Conservation (phyloP, 2,329 filamentous ascomycete species). For the Pleoardoris graminearum region DNA sequence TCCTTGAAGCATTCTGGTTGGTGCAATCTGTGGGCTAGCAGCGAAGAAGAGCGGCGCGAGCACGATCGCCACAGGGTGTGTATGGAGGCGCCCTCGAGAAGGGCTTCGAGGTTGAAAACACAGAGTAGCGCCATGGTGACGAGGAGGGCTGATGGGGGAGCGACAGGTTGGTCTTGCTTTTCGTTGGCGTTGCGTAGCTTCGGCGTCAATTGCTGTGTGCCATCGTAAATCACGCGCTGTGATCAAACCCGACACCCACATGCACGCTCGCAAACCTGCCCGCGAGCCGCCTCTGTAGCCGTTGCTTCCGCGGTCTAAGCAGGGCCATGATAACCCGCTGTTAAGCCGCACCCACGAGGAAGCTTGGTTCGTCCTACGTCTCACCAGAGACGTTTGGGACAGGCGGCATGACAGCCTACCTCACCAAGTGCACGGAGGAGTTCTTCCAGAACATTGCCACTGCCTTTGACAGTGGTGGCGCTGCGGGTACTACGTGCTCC, state of each 20-base stretch:
- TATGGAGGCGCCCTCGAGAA: neutral
- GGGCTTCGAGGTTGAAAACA: neutral
- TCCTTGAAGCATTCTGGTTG: constrained; percentile 11
- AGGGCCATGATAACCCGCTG: neutral
- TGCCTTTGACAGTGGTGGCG: constrained; percentile 5
- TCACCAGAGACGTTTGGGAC: constrained; percentile 9
- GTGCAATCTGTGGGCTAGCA: constrained; percentile 1
- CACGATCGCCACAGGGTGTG: constrained; percentile 11
- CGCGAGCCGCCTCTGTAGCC: neutral
- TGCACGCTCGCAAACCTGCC: too few relatives aligned
- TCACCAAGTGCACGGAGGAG: too few relatives aligned
- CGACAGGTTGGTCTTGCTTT: neutral
- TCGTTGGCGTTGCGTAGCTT: neutral
- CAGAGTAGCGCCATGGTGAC: neutral
- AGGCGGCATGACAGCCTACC: neutral
- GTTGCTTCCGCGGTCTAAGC: neutral
- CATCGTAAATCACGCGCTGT: too few relatives aligned
- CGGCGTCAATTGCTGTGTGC: neutral
- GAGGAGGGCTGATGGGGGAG: too few relatives aligned
- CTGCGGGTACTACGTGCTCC: constrained; percentile 17
- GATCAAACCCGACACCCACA: too few relatives aligned
- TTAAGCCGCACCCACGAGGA: constrained; percentile 5
- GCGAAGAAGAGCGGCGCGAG: constrained; percentile 12
- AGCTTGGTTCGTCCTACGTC: constrained; percentile 17
- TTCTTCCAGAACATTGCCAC: constrained; percentile 23